phyloP scores from a whole-genome alignment of 2,329 filamentous ascomycete genomes.

The Madurella mycetomatis region DNA sequence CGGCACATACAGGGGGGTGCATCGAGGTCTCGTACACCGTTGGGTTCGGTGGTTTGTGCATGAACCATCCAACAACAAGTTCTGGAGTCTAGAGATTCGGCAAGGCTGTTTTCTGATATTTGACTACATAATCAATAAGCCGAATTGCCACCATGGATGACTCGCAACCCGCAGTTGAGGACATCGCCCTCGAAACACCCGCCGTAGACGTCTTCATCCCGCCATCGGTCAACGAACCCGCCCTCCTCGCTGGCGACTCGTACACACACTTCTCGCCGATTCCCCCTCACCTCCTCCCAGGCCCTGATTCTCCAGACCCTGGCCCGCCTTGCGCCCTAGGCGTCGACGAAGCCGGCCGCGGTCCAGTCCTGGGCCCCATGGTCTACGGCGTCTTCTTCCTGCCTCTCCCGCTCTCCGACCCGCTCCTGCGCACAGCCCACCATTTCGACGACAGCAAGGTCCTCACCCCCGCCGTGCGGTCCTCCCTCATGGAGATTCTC shows the following conservation, averaged over 20 bases:
- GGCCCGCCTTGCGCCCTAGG: conserved; percentile 68
- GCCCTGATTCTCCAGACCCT: conserved; percentile 25
- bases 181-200: conserved; percentile 27
- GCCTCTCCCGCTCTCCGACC: conserved; percentile 64
- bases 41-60: too few relatives aligned
- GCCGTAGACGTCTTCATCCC: conserved; percentile 52
- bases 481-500: conserved; percentile 62
- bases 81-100: background rate
- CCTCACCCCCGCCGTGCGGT: conserved; percentile 74
- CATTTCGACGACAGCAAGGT: conserved; percentile 96
- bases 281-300: conserved; percentile 54
- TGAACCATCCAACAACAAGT: background rate
- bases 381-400: conserved; percentile 71
- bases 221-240: conserved; percentile 58
- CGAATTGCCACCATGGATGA: conserved; percentile 36
- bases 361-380: conserved; percentile 84
- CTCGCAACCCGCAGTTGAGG: conserved; percentile 33
- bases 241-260: conserved; percentile 60
- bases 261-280: conserved; percentile 69
- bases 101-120: background rate
- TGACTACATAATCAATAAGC: background rate
- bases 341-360: conserved; percentile 89
- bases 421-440: conserved; percentile 72
- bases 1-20: background rate
- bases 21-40: too few relatives aligned